Percentiles rank a stretch among this genome's conserved stretches.
phyloP scores from a whole-genome alignment of 306 rosid species.

The Prunus dulcis region DNA sequence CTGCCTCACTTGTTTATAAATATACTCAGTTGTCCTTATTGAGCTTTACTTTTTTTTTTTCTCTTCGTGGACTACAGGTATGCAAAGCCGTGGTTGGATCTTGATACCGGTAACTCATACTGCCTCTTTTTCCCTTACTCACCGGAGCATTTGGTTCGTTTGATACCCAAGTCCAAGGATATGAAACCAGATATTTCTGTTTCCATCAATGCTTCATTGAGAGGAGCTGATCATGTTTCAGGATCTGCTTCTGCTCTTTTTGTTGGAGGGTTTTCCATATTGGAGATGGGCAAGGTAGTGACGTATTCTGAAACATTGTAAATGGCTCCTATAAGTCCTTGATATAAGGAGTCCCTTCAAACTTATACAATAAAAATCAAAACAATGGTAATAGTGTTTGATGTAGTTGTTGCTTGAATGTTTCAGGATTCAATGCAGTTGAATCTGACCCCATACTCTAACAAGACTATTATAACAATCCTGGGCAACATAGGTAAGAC shows the following conservation, averaged over 20 bases:
- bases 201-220: conserved; percentile 57
- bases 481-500: conserved; percentile 83
- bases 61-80: conserved; percentile 50
- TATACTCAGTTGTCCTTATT: conserved; percentile 9
- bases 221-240: conserved; percentile 52
- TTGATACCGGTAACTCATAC: conserved; percentile 57
- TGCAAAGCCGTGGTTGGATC: conserved; percentile 85
- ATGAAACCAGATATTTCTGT: conserved; percentile 66
- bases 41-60: conserved; percentile 17
- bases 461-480: conserved; percentile 69
- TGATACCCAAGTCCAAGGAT: conserved; percentile 63
- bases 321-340: not conserved
- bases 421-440: conserved; percentile 53
- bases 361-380: not conserved
- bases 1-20: conserved; percentile 13
- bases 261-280: conserved; percentile 80
- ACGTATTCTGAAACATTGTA: not conserved
- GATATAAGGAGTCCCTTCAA: not conserved
- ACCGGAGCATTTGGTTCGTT: conserved; percentile 81
- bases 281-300: conserved; percentile 70
- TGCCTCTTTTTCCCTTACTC: conserved; percentile 91
- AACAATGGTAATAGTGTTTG: not conserved
- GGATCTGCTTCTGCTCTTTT: conserved; percentile 85
- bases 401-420: conserved; percentile 7
- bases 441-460: conserved; percentile 62